Base-by-base conservation (phyloP, 257 asterid species). In the Nemophila menziesii region DNA sequence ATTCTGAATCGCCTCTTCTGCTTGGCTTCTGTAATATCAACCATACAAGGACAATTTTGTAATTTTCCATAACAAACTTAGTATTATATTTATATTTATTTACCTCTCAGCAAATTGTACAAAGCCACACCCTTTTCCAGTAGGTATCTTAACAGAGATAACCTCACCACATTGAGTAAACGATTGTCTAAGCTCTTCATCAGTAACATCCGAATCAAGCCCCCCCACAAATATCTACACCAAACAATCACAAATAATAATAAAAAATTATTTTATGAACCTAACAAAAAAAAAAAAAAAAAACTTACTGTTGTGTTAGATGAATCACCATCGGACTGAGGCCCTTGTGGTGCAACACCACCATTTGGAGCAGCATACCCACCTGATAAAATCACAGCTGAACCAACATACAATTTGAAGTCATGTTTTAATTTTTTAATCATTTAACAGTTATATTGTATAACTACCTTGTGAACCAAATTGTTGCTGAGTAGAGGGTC, bases 71-170 rank as follows among this genome's bases (percentile, higher is more conserved):
- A n/a, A n/a, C n/a, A n/a, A n/a, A n/a, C n/a, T n/a, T n/a, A n/a
- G n/a, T n/a, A n/a, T n/a, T n/a, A n/a, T n/a, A n/a, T n/a, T n/a
- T n/a, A n/a, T n/a, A n/a, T n/a, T 29, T 13, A 29, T 24, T 17
- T 73, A 83, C 97, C 97, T 70, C 65, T 63, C 72, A 10, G 57
- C 76, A 55, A 74, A 75, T 64, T 90, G 99, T 39, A 90, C 96
- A 58, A 90, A 90, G 36, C 99, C 99, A 27, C 99, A 90, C 42
- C 99, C 94, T 68, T 85, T 90, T 57, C 96, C 96, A 51, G 74
- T 67, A 17, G 99, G 96, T 54, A 90, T 81, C 66, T 90, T 90
- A 45, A 90, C 94, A 33, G 94, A 85, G 55, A 75, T 55, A 44
- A 85, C 81, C 59, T 85, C 93, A 37, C 99, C 99, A 62, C 61